phyloP scores from a whole-genome alignment of 2,329 filamentous ascomycete species.

The Verticillium isaacii region DNA sequence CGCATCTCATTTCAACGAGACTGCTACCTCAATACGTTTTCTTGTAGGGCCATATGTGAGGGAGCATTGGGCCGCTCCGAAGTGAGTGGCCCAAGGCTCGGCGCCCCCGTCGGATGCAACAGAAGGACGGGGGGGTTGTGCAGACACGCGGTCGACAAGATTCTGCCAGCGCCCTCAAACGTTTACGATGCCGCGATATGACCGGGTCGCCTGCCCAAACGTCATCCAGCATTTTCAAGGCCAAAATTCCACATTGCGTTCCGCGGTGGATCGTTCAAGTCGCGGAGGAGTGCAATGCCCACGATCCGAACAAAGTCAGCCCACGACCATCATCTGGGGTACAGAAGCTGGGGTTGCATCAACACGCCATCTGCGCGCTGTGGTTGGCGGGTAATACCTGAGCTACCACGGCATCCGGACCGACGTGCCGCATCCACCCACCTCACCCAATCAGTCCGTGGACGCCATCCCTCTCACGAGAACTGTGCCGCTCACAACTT shows the following conservation, averaged over 20 bases:
- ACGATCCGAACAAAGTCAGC: neutral
- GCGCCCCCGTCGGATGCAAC: neutral
- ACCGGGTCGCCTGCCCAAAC: neutral
- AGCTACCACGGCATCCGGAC: constrained; percentile 8
- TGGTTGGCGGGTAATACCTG: constrained; percentile 14
- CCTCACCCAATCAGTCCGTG: constrained; percentile 3
- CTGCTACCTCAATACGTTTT: neutral
- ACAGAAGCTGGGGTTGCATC: constrained; percentile 10
- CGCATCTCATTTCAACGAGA: neutral
- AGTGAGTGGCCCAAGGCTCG: neutral
- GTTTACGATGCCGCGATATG: neutral
- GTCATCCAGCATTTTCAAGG: no score
- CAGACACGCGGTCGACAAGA: neutral
- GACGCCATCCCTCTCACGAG: constrained; percentile 7
- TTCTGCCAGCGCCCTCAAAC: neutral
- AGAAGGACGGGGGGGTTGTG: neutral
- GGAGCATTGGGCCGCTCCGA: neutral
- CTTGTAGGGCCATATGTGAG: neutral
- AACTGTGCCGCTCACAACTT: neutral
- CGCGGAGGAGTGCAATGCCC: neutral
- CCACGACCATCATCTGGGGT: constrained; percentile 8
- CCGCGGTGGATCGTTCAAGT: neutral
- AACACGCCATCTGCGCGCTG: neutral
- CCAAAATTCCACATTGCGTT: no score
- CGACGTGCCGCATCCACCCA: constrained; percentile 8